These are phyloP conservation scores for Pichia nanzhaoensis DNA, from an alignment of 805 yeast genomes.

Conservation along the genomic window DNA sequence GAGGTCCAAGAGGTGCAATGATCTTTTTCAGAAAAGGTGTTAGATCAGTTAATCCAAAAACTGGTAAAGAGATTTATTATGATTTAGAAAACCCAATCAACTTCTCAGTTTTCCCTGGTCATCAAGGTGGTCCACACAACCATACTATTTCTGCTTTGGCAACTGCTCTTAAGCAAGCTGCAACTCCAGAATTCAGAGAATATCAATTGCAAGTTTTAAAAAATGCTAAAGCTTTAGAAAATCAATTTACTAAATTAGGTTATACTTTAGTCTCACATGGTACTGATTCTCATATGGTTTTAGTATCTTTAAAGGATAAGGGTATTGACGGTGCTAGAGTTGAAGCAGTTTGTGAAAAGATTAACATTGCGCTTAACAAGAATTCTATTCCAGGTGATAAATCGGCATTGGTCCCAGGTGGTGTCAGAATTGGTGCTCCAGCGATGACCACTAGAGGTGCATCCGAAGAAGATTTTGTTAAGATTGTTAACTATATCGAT, in stretches of 20 bases:
- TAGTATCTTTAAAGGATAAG: conserved; percentile 82
- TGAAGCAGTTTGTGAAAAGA: conserved; percentile 89
- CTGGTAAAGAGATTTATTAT: conserved; percentile 85
- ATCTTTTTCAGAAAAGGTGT: conserved; percentile 97
- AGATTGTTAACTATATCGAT: conserved; percentile 76
- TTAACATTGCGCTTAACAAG: conserved; percentile 93
- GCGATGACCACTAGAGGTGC: conserved; percentile 98
- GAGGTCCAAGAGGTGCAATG: conserved; percentile 99
- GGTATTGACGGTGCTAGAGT: conserved; percentile 96
- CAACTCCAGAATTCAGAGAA: conserved; percentile 80
- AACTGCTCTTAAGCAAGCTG: conserved; percentile 92
- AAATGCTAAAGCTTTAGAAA: conserved; percentile 81
- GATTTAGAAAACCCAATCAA: conserved; percentile 93
- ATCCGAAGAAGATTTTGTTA: conserved; percentile 76
- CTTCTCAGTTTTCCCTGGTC: conserved; percentile 99
- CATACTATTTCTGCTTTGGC: conserved; percentile 98
- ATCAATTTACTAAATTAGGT: conserved; percentile 61
- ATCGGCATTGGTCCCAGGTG: conserved; percentile 94
- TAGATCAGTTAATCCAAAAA: conserved; percentile 76
- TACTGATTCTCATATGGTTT: conserved; percentile 95
- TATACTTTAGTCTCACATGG: conserved; percentile 88
- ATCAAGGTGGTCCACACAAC: conserved; percentile 99
- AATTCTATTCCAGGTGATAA: conserved; percentile 98
- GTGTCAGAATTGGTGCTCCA: conserved; percentile 96
- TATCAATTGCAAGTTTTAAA: conserved; percentile 84